A percentile compares a stretch with the other conserved stretches of the same genome.
Conservation (phyloP, 2,329 filamentous ascomycete genomes). For the Scedosporium apiospermum region DNA sequence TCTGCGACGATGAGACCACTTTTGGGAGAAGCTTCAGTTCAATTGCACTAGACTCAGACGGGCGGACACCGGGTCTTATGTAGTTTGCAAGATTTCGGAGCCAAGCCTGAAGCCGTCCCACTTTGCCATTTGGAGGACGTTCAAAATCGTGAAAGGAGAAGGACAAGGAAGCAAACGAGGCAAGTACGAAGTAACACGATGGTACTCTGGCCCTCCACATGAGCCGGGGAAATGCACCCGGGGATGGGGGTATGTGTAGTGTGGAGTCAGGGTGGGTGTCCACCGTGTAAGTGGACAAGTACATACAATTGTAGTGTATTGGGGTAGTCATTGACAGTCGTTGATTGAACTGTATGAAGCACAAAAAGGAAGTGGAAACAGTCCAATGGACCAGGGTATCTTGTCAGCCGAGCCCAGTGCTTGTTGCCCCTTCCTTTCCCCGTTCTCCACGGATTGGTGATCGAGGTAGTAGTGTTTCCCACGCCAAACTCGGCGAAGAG, state of each 20-base stretch:
- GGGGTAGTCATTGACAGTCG: not conserved
- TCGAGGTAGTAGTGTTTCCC: not conserved
- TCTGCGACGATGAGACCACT: not conserved
- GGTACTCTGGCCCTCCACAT: not conserved
- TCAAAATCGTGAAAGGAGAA: not conserved
- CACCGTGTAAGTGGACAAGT: not conserved
- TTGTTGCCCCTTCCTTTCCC: not conserved
- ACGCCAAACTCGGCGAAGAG: not conserved
- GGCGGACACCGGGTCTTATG: slow-evolving; percentile 3
- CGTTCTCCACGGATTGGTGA: too few relatives aligned
- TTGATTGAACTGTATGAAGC: not conserved
- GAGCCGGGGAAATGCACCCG: not conserved
- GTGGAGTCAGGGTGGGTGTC: not conserved
- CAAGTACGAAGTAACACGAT: not conserved
- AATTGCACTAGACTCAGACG: not conserved
- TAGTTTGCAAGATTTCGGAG: not conserved
- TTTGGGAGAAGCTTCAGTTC: not conserved
- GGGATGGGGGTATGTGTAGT: not conserved
- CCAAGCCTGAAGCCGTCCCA: slow-evolving; percentile 1
- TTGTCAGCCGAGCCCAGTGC: not conserved
- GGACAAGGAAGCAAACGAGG: not conserved
- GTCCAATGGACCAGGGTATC: not conserved
- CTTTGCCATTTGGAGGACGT: not conserved
- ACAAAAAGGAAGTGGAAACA: slow-evolving; percentile 1
- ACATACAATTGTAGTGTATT: not conserved